These are phyloP conservation scores for Xylaria sp. DNA, from an alignment of 2,329 filamentous ascomycete genomes.

Conservation along the genomic window DNA sequence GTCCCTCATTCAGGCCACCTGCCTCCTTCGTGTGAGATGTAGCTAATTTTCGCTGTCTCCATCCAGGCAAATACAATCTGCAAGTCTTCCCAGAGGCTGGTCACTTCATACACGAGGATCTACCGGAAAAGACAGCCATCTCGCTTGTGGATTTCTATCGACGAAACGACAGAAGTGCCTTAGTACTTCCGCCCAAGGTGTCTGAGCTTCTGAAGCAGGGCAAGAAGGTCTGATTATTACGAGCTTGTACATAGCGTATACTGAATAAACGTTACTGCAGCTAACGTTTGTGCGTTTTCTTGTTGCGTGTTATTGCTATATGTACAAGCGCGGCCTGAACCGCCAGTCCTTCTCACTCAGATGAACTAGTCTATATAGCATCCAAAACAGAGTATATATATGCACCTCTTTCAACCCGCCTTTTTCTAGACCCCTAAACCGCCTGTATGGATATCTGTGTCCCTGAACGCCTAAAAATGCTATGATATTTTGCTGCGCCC, in stretches of 20 bases:
- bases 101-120: conserved; percentile 95
- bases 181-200: conserved; percentile 93
- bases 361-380: neutral
- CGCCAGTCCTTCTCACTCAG: neutral
- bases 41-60: neutral
- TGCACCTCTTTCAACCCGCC: neutral
- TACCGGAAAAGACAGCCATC: conserved; percentile 86
- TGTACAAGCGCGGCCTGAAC: conserved; percentile 1
- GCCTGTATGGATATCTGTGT: conserved; percentile 15
- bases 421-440: conserved; percentile 1
- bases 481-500: conserved; percentile 3
- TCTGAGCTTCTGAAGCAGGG: conserved; percentile 71
- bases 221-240: conserved; percentile 54
- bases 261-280: neutral
- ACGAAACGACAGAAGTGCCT: conserved; percentile 81
- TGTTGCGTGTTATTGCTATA: neutral
- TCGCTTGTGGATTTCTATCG: conserved; percentile 89
- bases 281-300: neutral
- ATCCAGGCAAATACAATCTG: conserved; percentile 84
- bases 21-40: neutral
- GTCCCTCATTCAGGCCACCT: neutral
- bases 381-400: conserved; percentile 8
- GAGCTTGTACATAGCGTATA: neutral
- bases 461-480: conserved; percentile 37
- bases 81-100: conserved; percentile 94